Percentiles rank a stretch among this genome's conserved stretches.
phyloP scores from a whole-genome alignment of 225 moss, liverwort and hornwort species.

The Sphagnum tenellum region DNA sequence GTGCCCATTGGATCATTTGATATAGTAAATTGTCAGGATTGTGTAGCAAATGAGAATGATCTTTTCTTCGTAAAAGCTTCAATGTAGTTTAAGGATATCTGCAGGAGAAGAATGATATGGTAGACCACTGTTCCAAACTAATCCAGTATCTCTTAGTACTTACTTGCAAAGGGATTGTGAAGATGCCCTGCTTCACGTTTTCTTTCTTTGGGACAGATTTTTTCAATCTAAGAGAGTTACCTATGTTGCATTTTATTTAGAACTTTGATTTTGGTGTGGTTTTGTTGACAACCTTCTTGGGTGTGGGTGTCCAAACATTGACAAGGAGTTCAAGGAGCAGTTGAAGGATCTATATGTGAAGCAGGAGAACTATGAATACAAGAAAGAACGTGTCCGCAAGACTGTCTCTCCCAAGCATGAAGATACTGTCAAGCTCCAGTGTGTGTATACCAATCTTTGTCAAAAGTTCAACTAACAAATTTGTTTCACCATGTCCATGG shows the following conservation, averaged over 20 bases:
- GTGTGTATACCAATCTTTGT: background rate
- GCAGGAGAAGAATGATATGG: too few relatives aligned
- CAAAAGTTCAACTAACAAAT: too few relatives aligned
- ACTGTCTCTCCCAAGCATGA: constrained; percentile 15
- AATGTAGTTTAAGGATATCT: too few relatives aligned
- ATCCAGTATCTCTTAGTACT: background rate
- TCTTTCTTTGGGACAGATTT: too few relatives aligned
- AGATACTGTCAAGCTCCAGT: constrained; percentile 13
- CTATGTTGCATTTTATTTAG: background rate
- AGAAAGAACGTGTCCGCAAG: constrained; percentile 13
- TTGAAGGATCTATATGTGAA: constrained; percentile 8
- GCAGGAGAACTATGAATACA: constrained; percentile 7
- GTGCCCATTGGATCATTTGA: too few relatives aligned
- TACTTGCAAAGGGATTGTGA: background rate
- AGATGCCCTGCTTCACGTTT: too few relatives aligned
- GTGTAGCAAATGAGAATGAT: too few relatives aligned
- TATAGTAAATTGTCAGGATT: too few relatives aligned
- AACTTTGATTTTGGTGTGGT: background rate
- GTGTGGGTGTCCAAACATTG: background rate
- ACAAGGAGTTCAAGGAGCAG: constrained; percentile 18
- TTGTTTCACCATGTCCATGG: too few relatives aligned
- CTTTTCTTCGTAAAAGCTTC: too few relatives aligned
- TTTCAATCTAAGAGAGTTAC: too few relatives aligned
- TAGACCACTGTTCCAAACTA: background rate
- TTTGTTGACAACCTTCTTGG: background rate